Conservation (phyloP, 805 yeast species). For the Nakazawaea pomicola region DNA sequence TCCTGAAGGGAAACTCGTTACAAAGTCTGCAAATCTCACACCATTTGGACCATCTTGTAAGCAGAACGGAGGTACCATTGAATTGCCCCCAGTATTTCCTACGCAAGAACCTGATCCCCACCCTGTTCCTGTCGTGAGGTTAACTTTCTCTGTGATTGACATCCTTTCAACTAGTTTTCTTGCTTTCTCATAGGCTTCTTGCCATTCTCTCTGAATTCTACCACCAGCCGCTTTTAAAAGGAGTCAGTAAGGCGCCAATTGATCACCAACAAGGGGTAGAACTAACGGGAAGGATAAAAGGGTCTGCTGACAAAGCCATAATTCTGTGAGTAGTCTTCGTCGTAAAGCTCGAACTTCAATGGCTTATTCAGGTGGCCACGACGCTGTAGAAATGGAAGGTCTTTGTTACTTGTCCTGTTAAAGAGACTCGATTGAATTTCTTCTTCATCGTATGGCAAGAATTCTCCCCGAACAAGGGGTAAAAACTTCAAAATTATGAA, state of each 20-base stretch:
- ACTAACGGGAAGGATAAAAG: constrained; percentile 15
- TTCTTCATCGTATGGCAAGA: no score
- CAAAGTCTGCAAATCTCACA: constrained; percentile 49
- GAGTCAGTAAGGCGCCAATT: neutral
- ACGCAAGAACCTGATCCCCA: constrained; percentile 64
- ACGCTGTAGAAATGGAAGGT: constrained; percentile 1
- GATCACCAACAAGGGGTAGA: neutral
- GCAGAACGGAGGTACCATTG: constrained; percentile 37
- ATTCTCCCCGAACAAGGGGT: no score
- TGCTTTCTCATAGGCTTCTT: constrained; percentile 51
- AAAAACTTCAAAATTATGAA: neutral
- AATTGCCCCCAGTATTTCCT: constrained; percentile 50
- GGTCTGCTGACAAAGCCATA: constrained; percentile 13
- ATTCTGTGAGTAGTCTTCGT: constrained; percentile 9
- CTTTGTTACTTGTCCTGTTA: neutral
- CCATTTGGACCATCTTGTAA: constrained; percentile 62
- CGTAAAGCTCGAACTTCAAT: constrained; percentile 10
- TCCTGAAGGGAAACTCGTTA: constrained; percentile 53
- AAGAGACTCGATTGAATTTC: neutral
- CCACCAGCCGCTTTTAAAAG: constrained; percentile 31
- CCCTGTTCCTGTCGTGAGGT: constrained; percentile 62
- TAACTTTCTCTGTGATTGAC: constrained; percentile 54
- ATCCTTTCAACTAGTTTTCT: constrained; percentile 48
- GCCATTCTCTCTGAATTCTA: constrained; percentile 47
- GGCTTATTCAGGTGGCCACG: constrained; percentile 14